phyloP scores from a whole-genome alignment of 345 rosid genomes.

The Boechera divaricarpa region DNA sequence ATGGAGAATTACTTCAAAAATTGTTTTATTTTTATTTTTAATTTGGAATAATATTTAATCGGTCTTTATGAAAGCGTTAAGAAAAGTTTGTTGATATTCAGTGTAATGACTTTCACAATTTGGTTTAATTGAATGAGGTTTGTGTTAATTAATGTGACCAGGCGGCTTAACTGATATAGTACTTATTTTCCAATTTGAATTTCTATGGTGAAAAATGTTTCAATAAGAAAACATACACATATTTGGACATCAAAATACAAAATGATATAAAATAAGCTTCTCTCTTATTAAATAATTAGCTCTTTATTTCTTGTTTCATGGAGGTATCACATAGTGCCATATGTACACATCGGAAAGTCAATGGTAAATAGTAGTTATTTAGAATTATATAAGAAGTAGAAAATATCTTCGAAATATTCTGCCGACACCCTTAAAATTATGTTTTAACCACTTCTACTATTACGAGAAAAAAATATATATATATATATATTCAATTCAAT shows the following conservation, averaged over 20 bases:
- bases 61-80: not conserved
- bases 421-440: conserved; percentile 24
- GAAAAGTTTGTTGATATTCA: not conserved
- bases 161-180: conserved; percentile 16
- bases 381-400: conserved; percentile 4
- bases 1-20: not conserved
- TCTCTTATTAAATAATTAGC: not conserved
- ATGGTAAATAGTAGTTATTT: not conserved
- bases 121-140: not conserved
- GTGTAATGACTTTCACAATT: too few species aligned
- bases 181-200: not conserved
- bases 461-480: not conserved
- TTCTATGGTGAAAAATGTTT: not conserved
- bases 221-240: not conserved
- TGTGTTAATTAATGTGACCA: conserved; percentile 9
- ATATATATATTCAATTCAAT: not conserved
- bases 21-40: not conserved
- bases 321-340: not conserved
- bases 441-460: not conserved
- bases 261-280: not conserved
- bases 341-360: conserved; percentile 14
- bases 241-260: not conserved
- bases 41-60: conserved; percentile 5
- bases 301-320: not conserved
- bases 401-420: conserved; percentile 12